Evolutionary conservation across 2,329 filamentous ascomycete genomes (phyloP), one percentile per base, ranked within the genome.

Genomic region (Penicillium sp.): DNA sequence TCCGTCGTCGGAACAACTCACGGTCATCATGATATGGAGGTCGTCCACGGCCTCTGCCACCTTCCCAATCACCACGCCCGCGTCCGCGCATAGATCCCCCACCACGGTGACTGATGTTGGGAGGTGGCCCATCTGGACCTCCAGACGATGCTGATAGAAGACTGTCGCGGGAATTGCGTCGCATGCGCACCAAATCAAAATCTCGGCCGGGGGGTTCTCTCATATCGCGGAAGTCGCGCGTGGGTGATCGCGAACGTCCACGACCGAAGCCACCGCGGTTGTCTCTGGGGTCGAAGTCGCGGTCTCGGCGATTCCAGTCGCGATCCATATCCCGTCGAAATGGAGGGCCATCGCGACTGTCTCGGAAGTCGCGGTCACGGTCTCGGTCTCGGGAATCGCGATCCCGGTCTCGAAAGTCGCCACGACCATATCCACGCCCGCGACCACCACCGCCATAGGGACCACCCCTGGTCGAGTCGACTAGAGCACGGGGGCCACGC

Each of bases 401-500:
- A 14, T 69, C 68, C 29, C 68, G 83, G 14, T 69, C 69, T 47
- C 70, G 64, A 55, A 71, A 71, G 36, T 71, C 70, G 44, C 67
- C 67, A 39, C 69, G 66, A 43, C 66, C 66, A 54, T 70, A 70
- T n/a, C 68, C 69, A 86, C 87, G 26, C 21, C 72, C 71, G 40
- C 70, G 69, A 48, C 73, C 71, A 54, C 67, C 66, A 56, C 67
- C 66, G 56, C 68, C 66, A 54, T 74, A 72, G 18, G 67, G 62
- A 19, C 68, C 65, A 28, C 86, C 86, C 59, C 82, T 84, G n/a
- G 85, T 83, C 26, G 84, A 76, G 56, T 93, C 90, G 55, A 89
- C 83, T 53, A 92, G 77, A 3, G 89, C 90, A 72, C 92, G 91
- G 10, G 92, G 91, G 0, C 90, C 92, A 52, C 91, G 83, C 3